Conservation (phyloP, 768 basidiomycete species). For the Russula earlei region DNA sequence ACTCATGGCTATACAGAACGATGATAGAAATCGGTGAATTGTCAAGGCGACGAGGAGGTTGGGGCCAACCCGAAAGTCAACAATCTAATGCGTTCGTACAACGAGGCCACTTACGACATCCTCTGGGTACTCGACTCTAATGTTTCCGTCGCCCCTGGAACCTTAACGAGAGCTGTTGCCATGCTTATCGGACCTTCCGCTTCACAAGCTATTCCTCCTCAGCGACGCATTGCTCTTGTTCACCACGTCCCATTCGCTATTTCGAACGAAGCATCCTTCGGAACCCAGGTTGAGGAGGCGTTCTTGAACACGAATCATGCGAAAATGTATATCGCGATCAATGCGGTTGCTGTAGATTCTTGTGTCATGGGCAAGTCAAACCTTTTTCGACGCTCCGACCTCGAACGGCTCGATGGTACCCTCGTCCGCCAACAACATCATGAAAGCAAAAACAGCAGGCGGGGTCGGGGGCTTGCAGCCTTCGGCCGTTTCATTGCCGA, state of each 20-base stretch:
- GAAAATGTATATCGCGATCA: conserved; percentile 96
- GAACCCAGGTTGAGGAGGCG: conserved; percentile 82
- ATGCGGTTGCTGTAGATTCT: conserved; percentile 79
- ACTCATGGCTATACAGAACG: neutral
- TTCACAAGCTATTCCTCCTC: conserved; percentile 26
- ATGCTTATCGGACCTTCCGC: conserved; percentile 41
- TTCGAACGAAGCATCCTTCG: conserved; percentile 57
- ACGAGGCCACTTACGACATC: conserved; percentile 74
- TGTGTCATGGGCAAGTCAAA: conserved; percentile 98
- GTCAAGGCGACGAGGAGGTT: conserved; percentile 65
- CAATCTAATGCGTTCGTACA: conserved; percentile 83
- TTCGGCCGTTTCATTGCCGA: conserved; percentile 91
- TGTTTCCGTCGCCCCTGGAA: conserved; percentile 64
- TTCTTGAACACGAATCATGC: conserved; percentile 97
- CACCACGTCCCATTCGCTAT: conserved; percentile 93
- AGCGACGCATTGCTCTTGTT: conserved; percentile 65
- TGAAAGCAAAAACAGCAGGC: conserved; percentile 23
- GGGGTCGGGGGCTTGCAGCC: conserved; percentile 52
- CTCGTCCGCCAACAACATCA: conserved; percentile 34
- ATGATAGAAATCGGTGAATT: neutral
- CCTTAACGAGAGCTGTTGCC: conserved; percentile 79
- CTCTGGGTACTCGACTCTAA: conserved; percentile 98
- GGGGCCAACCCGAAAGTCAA: conserved; percentile 98
- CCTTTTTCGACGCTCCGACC: conserved; percentile 81
- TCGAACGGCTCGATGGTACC: conserved; percentile 65